phyloP scores from a whole-genome alignment of 352 stramenopile species.

The Globisporangium paddicum region DNA sequence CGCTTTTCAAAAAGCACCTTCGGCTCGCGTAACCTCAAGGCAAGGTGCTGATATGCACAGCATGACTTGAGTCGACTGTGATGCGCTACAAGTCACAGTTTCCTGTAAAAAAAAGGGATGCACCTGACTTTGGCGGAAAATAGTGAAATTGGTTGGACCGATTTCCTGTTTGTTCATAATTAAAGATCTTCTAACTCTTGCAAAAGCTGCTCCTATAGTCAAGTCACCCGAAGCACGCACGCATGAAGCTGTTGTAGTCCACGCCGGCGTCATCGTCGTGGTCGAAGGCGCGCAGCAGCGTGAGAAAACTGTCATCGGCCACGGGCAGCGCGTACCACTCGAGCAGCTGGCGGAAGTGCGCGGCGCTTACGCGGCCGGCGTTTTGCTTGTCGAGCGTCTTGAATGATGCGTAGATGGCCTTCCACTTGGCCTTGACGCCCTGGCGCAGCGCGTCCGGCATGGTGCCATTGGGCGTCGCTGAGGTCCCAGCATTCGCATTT shows the following conservation, averaged over 20 bases:
- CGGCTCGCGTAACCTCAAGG: constrained; percentile 16
- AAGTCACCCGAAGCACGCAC: no score
- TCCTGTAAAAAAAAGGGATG: no score
- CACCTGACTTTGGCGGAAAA: no score
- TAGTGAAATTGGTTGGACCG: no score
- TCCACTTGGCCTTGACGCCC: constrained; percentile 65
- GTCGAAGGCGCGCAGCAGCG: no score
- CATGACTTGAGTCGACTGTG: no score
- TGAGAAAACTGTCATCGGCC: constrained; percentile 43
- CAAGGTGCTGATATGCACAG: background rate
- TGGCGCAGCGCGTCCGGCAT: constrained; percentile 37
- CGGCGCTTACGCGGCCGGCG: constrained; percentile 39
- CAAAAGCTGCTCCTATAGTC: no score
- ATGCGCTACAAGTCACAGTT: no score
- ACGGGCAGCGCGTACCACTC: constrained; percentile 62
- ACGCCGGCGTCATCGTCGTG: no score
- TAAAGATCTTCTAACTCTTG: no score
- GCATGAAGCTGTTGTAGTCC: no score
- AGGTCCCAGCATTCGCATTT: background rate
- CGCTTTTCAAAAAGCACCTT: constrained; percentile 58
- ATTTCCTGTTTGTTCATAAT: no score
- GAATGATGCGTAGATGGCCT: constrained; percentile 38
- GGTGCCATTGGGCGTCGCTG: constrained; percentile 12
- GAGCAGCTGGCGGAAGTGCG: constrained; percentile 70
- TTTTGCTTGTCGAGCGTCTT: constrained; percentile 60